These are phyloP conservation scores for Beta lomatogona DNA, from an alignment of 179 eudicot genomes.

Conservation along the genomic window DNA sequence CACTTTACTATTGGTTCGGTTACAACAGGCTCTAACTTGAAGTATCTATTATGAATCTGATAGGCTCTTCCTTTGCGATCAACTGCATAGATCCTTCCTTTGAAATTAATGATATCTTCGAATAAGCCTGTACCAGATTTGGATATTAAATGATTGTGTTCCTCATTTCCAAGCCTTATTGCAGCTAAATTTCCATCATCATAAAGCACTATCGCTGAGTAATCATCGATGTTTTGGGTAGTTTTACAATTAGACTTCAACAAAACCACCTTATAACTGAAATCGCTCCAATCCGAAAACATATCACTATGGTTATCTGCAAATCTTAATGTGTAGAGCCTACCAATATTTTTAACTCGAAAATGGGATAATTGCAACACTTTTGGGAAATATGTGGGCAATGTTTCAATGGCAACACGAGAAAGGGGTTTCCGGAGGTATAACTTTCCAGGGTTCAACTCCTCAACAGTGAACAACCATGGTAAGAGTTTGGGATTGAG, in stretches of 20 bases:
- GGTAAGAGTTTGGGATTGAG: neutral
- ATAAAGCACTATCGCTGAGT: neutral
- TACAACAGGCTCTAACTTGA: no score
- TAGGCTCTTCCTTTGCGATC: slow-evolving; percentile 26
- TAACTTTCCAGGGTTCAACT: slow-evolving; percentile 23
- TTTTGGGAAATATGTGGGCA: neutral
- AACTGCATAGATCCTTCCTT: slow-evolving; percentile 24
- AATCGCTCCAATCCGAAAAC: slow-evolving; percentile 9
- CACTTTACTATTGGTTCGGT: no score
- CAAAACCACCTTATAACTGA: slow-evolving; percentile 17
- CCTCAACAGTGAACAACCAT: slow-evolving; percentile 31
- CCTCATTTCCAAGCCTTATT: neutral
- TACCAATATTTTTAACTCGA: neutral
- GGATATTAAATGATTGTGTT: neutral
- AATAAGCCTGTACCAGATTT: neutral
- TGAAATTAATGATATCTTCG: slow-evolving; percentile 24
- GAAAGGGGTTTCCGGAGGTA: slow-evolving; percentile 6
- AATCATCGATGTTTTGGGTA: neutral
- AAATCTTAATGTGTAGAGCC: neutral
- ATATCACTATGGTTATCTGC: neutral
- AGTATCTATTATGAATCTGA: neutral
- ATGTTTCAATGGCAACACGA: slow-evolving; percentile 4
- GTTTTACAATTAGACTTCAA: neutral
- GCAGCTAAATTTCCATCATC: neutral
- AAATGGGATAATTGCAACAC: neutral